Percentiles rank a stretch among this genome's conserved stretches.
Evolutionary conservation across 2,329 filamentous ascomycete species (phyloP).

Genomic region (Didymella pinodella): DNA sequence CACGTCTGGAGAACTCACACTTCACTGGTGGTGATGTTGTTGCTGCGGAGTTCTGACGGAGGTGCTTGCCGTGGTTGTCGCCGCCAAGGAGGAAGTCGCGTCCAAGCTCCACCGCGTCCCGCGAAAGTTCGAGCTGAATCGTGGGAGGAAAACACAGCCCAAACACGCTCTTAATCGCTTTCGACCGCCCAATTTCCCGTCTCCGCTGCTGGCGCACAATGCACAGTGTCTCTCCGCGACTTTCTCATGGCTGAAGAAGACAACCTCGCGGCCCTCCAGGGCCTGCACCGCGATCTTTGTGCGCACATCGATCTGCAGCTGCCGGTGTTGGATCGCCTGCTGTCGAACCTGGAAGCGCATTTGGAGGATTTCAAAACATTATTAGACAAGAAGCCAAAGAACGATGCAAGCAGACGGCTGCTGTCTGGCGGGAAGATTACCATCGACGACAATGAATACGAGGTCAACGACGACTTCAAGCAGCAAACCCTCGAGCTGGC

Average conservation of each 20-base stretch:
- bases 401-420: conserved; percentile 70
- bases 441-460: conserved; percentile 76
- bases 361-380: conserved; percentile 73
- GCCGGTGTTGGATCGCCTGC: conserved; percentile 73
- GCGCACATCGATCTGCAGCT: conserved; percentile 76
- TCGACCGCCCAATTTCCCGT: conserved; percentile 12
- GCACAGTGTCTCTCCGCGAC: conserved; percentile 35
- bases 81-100: conserved; percentile 28
- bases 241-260: conserved; percentile 73
- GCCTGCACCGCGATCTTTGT: conserved; percentile 84
- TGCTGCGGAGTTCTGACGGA: conserved; percentile 32
- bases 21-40: conserved; percentile 13
- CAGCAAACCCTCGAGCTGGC: conserved; percentile 82
- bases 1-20: background rate
- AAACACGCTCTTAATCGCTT: conserved; percentile 25
- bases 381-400: conserved; percentile 78
- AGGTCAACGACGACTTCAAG: conserved; percentile 86
- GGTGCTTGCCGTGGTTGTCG: conserved; percentile 19
- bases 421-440: conserved; percentile 72
- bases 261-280: conserved; percentile 78
- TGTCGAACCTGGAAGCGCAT: conserved; percentile 70
- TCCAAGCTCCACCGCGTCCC: conserved; percentile 40
- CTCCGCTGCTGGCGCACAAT: conserved; percentile 37
- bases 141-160: conserved; percentile 32
- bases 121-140: conserved; percentile 35